phyloP scores from a whole-genome alignment of 2,329 filamentous ascomycete species.

The Sphaerulina musiva region DNA sequence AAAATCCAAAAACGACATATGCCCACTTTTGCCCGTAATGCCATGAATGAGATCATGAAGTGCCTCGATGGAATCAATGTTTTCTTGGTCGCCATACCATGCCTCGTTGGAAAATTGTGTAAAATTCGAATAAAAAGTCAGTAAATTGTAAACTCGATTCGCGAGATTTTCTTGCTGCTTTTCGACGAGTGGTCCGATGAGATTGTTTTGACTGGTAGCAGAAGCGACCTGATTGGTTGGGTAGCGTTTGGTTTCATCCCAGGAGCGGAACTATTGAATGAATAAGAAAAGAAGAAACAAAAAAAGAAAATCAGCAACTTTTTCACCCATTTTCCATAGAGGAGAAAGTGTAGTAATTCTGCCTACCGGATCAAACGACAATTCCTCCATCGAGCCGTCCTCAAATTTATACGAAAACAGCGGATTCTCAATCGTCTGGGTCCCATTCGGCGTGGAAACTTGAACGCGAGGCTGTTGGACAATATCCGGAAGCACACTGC shows the following conservation, averaged over 20 bases:
- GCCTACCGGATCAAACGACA: slow-evolving; percentile 56
- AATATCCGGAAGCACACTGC: slow-evolving; percentile 36
- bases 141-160: slow-evolving; percentile 58
- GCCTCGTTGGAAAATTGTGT: slow-evolving; percentile 64
- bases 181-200: slow-evolving; percentile 48
- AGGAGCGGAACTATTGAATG: too few species aligned
- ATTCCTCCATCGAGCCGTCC: slow-evolving; percentile 52
- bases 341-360: neutral
- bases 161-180: slow-evolving; percentile 51
- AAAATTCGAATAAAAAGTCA: slow-evolving; percentile 62
- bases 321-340: neutral
- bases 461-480: slow-evolving; percentile 36
- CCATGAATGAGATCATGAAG: slow-evolving; percentile 47
- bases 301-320: too few species aligned
- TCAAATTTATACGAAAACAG: slow-evolving; percentile 35
- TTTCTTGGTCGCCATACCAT: slow-evolving; percentile 44
- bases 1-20: slow-evolving; percentile 63
- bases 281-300: too few species aligned
- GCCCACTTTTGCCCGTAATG: slow-evolving; percentile 53
- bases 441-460: slow-evolving; percentile 32
- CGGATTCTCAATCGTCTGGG: slow-evolving; percentile 31
- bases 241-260: slow-evolving; percentile 56
- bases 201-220: slow-evolving; percentile 54
- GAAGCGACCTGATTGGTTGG: slow-evolving; percentile 39
- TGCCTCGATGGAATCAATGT: slow-evolving; percentile 53